Evolutionary conservation across 2,329 filamentous ascomycete species (phyloP).

Genomic region (Venturia effusa): DNA sequence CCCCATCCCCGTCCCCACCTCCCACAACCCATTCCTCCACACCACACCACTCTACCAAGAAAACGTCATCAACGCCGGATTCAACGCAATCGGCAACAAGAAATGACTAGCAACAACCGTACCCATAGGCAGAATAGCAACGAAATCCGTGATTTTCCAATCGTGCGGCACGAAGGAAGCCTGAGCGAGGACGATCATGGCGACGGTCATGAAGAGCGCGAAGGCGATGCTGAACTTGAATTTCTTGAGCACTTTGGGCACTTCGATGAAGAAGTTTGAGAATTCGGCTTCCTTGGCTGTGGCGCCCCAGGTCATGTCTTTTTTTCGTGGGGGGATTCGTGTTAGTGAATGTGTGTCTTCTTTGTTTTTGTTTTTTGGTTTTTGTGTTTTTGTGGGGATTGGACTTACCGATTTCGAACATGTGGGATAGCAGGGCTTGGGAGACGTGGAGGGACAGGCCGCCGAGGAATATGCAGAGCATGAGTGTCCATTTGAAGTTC

Average conservation of each 20-base stretch:
- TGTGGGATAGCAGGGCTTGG: slow-evolving; percentile 68
- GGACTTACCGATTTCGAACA: slow-evolving; percentile 53
- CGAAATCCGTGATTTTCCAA: too few relatives aligned
- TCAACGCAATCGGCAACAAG: too few relatives aligned
- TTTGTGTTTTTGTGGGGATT: slow-evolving; percentile 49
- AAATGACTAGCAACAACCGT: too few relatives aligned
- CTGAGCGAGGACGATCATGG: slow-evolving; percentile 57
- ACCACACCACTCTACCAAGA: too few relatives aligned
- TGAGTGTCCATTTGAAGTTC: slow-evolving; percentile 53
- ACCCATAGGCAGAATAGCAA: too few relatives aligned
- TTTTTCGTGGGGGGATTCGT: slow-evolving; percentile 48
- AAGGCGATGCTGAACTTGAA: slow-evolving; percentile 59
- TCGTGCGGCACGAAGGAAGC: too few relatives aligned
- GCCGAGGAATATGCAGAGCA: slow-evolving; percentile 71
- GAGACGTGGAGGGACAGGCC: slow-evolving; percentile 72
- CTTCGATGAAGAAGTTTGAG: slow-evolving; percentile 76
- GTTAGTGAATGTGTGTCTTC: too few relatives aligned
- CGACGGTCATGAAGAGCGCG: slow-evolving; percentile 42
- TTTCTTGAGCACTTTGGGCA: slow-evolving; percentile 65
- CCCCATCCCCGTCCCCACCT: too few relatives aligned
- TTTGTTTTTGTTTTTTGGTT: too few relatives aligned
- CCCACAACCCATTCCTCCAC: too few relatives aligned
- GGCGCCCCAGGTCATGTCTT: slow-evolving; percentile 40
- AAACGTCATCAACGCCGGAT: too few relatives aligned
- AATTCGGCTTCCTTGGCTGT: slow-evolving; percentile 75